These are phyloP conservation scores for Kitagawia praeruptora DNA, from an alignment of 129 eudicot species.

Conservation along the genomic window DNA sequence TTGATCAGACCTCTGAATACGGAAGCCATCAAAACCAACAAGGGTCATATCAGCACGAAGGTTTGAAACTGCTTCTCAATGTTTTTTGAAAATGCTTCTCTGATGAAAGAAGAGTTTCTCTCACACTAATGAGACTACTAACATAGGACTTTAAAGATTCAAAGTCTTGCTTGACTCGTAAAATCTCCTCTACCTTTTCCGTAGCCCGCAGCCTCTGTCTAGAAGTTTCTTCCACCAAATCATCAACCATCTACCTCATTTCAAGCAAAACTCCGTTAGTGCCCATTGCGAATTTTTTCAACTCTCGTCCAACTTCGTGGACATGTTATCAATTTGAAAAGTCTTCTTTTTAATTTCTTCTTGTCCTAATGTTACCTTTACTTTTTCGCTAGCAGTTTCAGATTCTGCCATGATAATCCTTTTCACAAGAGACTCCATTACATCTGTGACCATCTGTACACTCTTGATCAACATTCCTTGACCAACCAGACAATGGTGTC, in stretches of 20 bases:
- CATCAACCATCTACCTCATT: constrained; percentile 85
- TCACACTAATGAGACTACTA: constrained; percentile 74
- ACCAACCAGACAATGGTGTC: constrained; percentile 70
- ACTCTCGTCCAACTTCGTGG: constrained; percentile 74
- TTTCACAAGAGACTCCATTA: constrained; percentile 81
- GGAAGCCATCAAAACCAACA: constrained; percentile 90
- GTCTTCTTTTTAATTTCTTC: constrained; percentile 77
- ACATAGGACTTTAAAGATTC: constrained; percentile 88
- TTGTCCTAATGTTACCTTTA: constrained; percentile 59
- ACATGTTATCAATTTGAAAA: constrained; percentile 77
- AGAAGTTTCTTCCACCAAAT: constrained; percentile 90
- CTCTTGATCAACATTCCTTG: constrained; percentile 49
- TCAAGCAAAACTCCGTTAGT: constrained; percentile 66
- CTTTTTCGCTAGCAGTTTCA: constrained; percentile 63
- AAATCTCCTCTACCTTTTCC: constrained; percentile 80
- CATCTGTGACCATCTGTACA: constrained; percentile 72
- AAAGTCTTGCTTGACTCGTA: constrained; percentile 82
- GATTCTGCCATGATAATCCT: constrained; percentile 84
- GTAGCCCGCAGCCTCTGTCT: constrained; percentile 87
- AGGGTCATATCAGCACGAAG: constrained; percentile 66
- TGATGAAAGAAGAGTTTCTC: constrained; percentile 97
- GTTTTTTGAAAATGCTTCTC: constrained; percentile 92
- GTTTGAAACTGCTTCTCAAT: constrained; percentile 45
- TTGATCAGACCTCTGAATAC: constrained; percentile 88
- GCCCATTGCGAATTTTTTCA: constrained; percentile 87